Evolutionary conservation across 331 rosid species (phyloP), one percentile per base, ranked within the genome.

Genomic region (Malus hybrid): DNA sequence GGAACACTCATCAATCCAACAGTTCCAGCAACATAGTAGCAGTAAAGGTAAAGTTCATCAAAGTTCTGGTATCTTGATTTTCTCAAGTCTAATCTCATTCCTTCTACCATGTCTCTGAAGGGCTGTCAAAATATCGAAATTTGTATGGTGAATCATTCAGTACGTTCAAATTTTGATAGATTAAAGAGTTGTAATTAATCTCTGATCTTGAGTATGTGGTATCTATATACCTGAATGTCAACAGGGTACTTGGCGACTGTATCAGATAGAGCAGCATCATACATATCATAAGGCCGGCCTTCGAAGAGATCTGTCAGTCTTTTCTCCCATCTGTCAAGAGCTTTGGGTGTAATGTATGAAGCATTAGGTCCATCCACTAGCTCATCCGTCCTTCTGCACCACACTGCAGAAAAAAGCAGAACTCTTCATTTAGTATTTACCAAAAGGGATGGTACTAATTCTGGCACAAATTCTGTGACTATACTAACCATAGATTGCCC

Each of bases 1-100:
- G 98, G 98, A 74, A 94, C 98, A 80, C 98, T 94, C 98, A 94
- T 94, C 16, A 94, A 97, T 18, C 96, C 98, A 10, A 94, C 98
- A 13, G 98, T 94, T 27, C 98, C 98, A 36, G 98, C 98, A 29
- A 90, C 98, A 87, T 90, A 93, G 85, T 93, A 93, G 88, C 98
- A 93, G 80, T 93, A 93, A 42, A 93, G 91, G 85, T 93, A 93
- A 29, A 93, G 89, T 69, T 93, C 98, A 71, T 93, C 97, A 12
- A 93, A 93, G 84, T 85, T 93, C 18, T 80, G 81, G 79, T 93
- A 93, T 81, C 96, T 86, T 64, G 98, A 86, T 80, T 91, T 93
- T 78, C 88, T 88, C 77, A 93, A 67, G 80, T 93, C 97, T 72
- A 93, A 9, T 81, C 96, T 87, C 98, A 93, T 93, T 83, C 98